Base-by-base conservation (phyloP, 2,329 filamentous ascomycete species). In the Cercospora janseana region DNA sequence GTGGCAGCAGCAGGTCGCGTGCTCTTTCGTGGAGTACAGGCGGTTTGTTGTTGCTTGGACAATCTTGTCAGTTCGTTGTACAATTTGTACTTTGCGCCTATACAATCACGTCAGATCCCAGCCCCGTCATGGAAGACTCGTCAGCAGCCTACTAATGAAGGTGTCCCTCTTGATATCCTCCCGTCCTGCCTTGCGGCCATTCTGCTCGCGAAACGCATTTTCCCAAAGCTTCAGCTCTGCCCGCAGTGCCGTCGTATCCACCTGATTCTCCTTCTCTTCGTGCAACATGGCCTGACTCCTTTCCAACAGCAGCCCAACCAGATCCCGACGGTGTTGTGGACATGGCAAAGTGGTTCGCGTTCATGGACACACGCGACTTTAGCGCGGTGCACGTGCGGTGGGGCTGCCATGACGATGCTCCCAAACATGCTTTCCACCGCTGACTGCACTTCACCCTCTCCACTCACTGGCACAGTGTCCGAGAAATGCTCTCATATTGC, bases 161-260 rank as follows among this genome's bases (percentile, higher is more conserved):
- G 79, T 76, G 60, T 88, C 82, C 45, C 78, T 76, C 70, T 88
- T 90, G 73, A 92, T 90, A 62, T 89, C 86, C n/a, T 82, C 79
- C 50, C 86, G 79, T 42, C 77, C 74, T 3, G 87, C 84, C 72
- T 89, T 91, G 56, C 76, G 78, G 24, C 71, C 73, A 63, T 91
- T 78, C 12, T 73, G 67, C 18, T 72, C 72, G 4, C 80, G 78
- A 74, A 87, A 92, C 5, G 79, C 72, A 56, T 75, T 81, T 66
- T 93, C 88, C 83, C 87, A 93, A 57, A 69, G 68, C 69, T 92
- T 92, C 40, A 92, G 72, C 55, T 87, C 82, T 28, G 74, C 70
- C n/a, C 85, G 79, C n/a, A 90, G 72, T 6, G 32, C 15, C n/a
- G 32, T 42, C 4, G 47, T 21, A 34, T 54, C 49, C 12, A 41